Evolutionary conservation across 1,139 yeast species (phyloP), one percentile per base, ranked within the genome.

Genomic region (Pichia norvegensis): DNA sequence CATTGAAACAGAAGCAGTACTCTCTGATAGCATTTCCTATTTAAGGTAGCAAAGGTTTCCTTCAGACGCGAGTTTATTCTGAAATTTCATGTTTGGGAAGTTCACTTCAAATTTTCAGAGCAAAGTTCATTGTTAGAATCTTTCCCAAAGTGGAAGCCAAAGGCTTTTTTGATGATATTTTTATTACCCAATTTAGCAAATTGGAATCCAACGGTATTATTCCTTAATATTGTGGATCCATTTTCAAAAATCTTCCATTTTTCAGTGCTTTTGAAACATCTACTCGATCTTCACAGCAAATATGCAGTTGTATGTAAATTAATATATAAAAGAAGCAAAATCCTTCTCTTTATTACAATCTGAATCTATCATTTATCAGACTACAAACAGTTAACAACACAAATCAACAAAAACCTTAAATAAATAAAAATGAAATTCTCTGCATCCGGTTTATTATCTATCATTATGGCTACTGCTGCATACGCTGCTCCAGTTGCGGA

Each of bases 371-470:
- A 27, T 11, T 3, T n/a, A 27, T 13, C 31, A 27, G 31, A 27
- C 14, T n/a, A 27, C 31, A 27, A 11, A 27, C 6, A 27, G 16
- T 27, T 13, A 27, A 13, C 16, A 27, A 27, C 31, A 27, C 16
- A 3, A 27, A 4, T 10, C 31, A 27, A 27, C 9, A 5, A 27
- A 11, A 10, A 27, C 5, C 11, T 13, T 13, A 27, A 27, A 10
- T n/a, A 27, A 27, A 10, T 2, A 33, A 48, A 10, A 36, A 48
- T 48, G 51, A 46, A 46, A 35, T 37, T 48, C 22, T 33, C 43
- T 10, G 27, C 42, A n/a, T 14, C 36, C 19, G 40, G 37, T 33
- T 40, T 48, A 40, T 21, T 48, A 27, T 43, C 47, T 10, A 13
- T 36, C n/a, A 16, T 43, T n/a, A 36, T 48, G 33, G 40, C 47